These are phyloP conservation scores for Exutisphaerella laricina DNA, from an alignment of 2,329 filamentous ascomycete genomes.

Conservation along the genomic window DNA sequence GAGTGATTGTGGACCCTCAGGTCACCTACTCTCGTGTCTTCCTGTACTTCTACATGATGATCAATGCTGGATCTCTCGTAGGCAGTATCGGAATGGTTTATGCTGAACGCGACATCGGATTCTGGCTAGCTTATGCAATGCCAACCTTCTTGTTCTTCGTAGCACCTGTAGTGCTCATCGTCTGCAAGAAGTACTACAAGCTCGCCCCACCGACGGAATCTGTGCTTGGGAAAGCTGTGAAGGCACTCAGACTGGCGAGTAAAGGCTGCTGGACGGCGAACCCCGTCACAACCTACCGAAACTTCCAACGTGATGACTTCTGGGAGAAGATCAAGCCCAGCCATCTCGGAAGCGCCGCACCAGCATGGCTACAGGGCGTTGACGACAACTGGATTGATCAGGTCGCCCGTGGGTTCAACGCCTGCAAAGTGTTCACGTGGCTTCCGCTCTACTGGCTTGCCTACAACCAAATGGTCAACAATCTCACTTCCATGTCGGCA, in stretches of 20 bases:
- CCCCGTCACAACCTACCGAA: conserved; percentile 53
- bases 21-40: conserved; percentile 45
- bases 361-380: conserved; percentile 67
- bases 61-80: conserved; percentile 64
- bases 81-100: conserved; percentile 58
- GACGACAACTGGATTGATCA: conserved; percentile 78
- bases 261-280: conserved; percentile 56
- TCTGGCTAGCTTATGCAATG: conserved; percentile 60
- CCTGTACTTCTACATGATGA: conserved; percentile 65
- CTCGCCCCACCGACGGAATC: conserved; percentile 61
- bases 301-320: conserved; percentile 50
- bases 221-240: conserved; percentile 61
- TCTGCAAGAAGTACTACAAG: conserved; percentile 47
- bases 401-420: conserved; percentile 58
- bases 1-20: conserved; percentile 43
- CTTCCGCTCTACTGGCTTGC: conserved; percentile 56
- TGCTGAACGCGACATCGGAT: conserved; percentile 61
- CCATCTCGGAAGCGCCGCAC: conserved; percentile 52
- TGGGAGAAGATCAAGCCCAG: conserved; percentile 68
- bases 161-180: conserved; percentile 52
- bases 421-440: conserved; percentile 63
- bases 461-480: conserved; percentile 48
- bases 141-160: conserved; percentile 59
- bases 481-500: conserved; percentile 42
- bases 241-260: conserved; percentile 55